These are phyloP conservation scores for Stromatinia cepivora DNA, from an alignment of 2,329 filamentous ascomycete species.

Conservation along the genomic window DNA sequence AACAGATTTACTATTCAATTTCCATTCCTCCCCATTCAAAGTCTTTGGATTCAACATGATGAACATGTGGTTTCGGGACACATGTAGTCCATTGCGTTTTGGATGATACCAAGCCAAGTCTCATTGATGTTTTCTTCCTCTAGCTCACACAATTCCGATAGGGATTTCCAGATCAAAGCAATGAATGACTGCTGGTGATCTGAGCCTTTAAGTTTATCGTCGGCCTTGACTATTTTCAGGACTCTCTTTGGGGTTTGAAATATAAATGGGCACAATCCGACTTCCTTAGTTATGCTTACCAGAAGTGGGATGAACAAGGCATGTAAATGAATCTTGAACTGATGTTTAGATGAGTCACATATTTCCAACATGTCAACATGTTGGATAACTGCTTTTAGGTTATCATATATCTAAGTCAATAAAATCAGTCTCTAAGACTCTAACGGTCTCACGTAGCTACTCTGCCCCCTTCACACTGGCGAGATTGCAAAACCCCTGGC, in stretches of 20 bases:
- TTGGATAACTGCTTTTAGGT: neutral
- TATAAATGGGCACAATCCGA: neutral
- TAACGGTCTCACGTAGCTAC: neutral
- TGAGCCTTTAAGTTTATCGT: neutral
- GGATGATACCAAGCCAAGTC: too few relatives aligned
- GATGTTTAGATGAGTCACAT: neutral
- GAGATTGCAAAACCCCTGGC: neutral
- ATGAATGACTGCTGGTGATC: neutral
- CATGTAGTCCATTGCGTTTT: neutral
- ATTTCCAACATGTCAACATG: neutral
- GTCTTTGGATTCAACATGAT: too few relatives aligned
- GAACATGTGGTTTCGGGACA: neutral
- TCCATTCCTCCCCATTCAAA: neutral
- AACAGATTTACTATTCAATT: neutral
- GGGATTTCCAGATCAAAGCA: neutral
- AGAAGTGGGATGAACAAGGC: slow-evolving; percentile 2
- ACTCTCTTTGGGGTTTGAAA: neutral
- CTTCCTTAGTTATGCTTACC: neutral
- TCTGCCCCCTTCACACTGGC: neutral
- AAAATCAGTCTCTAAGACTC: too few relatives aligned
- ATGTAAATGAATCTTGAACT: neutral
- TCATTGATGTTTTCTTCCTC: neutral
- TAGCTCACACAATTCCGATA: neutral
- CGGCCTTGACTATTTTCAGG: neutral
- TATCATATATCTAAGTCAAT: neutral